Base-by-base conservation (phyloP, 768 basidiomycete species). In the Flagelloscypha sp. region DNA sequence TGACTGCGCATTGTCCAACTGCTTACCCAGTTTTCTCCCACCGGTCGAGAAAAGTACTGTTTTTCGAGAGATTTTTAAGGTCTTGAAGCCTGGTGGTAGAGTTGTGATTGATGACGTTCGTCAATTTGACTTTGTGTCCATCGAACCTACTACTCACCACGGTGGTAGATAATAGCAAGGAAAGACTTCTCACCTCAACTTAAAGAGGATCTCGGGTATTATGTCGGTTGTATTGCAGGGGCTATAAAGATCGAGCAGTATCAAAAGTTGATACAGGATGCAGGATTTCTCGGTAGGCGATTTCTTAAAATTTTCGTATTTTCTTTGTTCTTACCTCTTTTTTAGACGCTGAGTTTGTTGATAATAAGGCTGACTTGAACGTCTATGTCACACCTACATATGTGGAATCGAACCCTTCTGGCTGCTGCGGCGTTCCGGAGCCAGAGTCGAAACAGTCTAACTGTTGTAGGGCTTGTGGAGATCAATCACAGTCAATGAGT, bases 11-110 rank as follows among this genome's bases (percentile, higher is more conserved):
- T 42, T 76, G 5, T 75, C 74, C 5, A 79, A 74, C 47, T 76
- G 75, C 35, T 71, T 75, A 3, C 50, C 76, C 47, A 74, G 75
- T 44, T 49, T 73, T 2, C 44, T 76, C 5, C 66, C 72, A 0
- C 36, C 35, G 0, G 48, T 55, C 8, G 66, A 62, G 2, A 76
- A 72, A 43, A 49, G 44, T 4, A 49, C 34, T 13, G 44, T 69
- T 5, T 48, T 75, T 31, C 61, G 62, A 27, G 76, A 79, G 39
- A 54, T 60, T 0, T 49, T 62, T 33, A 57, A 76, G 8, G 57
- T 76, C 2, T 54, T 79, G 30, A 76, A 70, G 48, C 66, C 70
- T 7, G 74, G 74, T 33, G 76, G 77, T 7, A 59, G 74, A n/a
- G 45, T 76, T 17, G 62, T 62, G 1, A 44, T 76, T 7, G 59